phyloP scores from a whole-genome alignment of 495 filamentous ascomycete genomes.

The Staphylotrichum tortipilum region DNA sequence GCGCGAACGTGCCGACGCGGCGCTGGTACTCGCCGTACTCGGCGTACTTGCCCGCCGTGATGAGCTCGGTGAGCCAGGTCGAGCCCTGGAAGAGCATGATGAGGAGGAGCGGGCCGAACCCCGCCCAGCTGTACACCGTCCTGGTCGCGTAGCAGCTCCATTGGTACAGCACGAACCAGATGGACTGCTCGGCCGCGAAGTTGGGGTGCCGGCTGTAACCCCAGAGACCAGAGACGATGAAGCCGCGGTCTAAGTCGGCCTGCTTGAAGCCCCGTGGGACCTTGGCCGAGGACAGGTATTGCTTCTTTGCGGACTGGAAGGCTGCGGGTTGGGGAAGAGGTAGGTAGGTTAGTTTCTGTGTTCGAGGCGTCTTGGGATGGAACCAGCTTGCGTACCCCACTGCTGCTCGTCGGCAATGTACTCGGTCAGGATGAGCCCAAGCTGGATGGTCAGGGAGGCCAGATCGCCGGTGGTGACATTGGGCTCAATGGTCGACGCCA shows the following conservation, averaged over 20 bases:
- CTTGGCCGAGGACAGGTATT: slow-evolving; percentile 63
- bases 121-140: slow-evolving; percentile 68
- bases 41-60: slow-evolving; percentile 73
- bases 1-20: slow-evolving; percentile 73
- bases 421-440: slow-evolving; percentile 66
- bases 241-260: slow-evolving; percentile 85
- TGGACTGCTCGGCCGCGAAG: slow-evolving; percentile 82
- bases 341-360: slow-evolving; percentile 8
- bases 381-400: slow-evolving; percentile 54
- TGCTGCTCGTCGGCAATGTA: slow-evolving; percentile 86
- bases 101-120: slow-evolving; percentile 58
- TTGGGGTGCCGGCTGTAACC: slow-evolving; percentile 85
- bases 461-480: slow-evolving; percentile 51
- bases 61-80: slow-evolving; percentile 75
- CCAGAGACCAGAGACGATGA: slow-evolving; percentile 79
- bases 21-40: slow-evolving; percentile 83
- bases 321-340: slow-evolving; percentile 32
- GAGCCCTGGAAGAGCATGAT: slow-evolving; percentile 80
- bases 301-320: slow-evolving; percentile 72
- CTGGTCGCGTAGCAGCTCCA: slow-evolving; percentile 73
- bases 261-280: slow-evolving; percentile 52
- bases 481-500: slow-evolving; percentile 36
- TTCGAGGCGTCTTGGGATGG: neutral
- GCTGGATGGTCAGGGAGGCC: slow-evolving; percentile 54
- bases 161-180: slow-evolving; percentile 81